Evolutionary conservation across 1,284 basidiomycete genomes (phyloP), one percentile per base, ranked within the genome.

Genomic region (Boletus semigastroideus): DNA sequence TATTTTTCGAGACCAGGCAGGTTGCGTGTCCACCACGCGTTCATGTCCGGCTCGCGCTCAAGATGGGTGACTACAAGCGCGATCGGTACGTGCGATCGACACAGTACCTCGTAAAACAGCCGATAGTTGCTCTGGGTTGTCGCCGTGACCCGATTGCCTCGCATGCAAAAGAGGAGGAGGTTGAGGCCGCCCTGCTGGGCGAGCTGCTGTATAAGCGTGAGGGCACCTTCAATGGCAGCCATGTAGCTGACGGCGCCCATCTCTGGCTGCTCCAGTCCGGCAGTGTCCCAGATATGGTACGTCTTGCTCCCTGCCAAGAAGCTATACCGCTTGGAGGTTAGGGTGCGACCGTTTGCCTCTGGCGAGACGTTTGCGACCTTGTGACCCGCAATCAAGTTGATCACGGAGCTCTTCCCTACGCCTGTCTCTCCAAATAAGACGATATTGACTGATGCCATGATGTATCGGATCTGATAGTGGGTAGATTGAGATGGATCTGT

Each of bases 131-230:
- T 56, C 42, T 68, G 62, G 20, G 60, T 55, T 5, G 63, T 65
- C 7, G 60, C 59, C 0, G 61, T 63, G 33, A 76, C 61, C 37
- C 14, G 25, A 25, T 25, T 25, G 25, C 25, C 25, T 25, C 25
- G 25, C 41, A 73, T 65, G 48, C 67, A 71, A 48, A 70, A 73
- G 16, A 75, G 60, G 17, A 75, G 64, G 36, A 74, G 68, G 58
- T 61, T 65, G 16, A 76, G 33, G 1, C 72, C 72, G n/a, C 60
- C 67, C 2, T 47, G 46, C n/a, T 45, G 28, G 0, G 60, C 44
- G 38, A 75, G 65, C 20, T 57, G 57, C 17, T 59, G 60, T 42
- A 77, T 58, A 31, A 76, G 68, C 2, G 49, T 30, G 37, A 67
- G 65, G 4, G 72, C 61, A 13, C 61, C 55, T 16, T 65, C 58